Evolutionary conservation across 1,284 basidiomycete genomes (phyloP).

Genomic region (Papiliotrema nemorosa): DNA sequence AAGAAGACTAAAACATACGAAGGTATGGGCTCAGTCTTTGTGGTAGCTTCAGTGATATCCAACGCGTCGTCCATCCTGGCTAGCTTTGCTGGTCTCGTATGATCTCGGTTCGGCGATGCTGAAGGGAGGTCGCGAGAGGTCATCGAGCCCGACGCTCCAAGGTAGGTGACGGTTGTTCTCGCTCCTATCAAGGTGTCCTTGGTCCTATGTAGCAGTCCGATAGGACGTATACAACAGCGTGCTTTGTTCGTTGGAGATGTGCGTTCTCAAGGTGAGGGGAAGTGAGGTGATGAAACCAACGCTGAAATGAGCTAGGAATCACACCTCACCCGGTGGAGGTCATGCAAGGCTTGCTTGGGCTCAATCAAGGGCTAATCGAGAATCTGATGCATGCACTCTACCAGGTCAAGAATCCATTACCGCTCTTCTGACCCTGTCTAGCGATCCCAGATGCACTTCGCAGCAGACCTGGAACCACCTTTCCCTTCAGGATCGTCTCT

Average conservation of each 20-base stretch:
- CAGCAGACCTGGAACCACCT: constrained; percentile 74
- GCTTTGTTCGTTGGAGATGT: too few relatives aligned
- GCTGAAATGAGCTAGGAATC: too few relatives aligned
- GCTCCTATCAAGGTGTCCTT: too few relatives aligned
- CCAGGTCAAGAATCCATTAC: constrained; percentile 6
- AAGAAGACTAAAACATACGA: neutral
- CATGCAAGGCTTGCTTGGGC: too few relatives aligned
- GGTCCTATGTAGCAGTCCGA: too few relatives aligned
- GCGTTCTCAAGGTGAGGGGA: too few relatives aligned
- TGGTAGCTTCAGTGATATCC: constrained; percentile 35
- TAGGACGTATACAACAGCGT: too few relatives aligned
- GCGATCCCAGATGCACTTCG: constrained; percentile 73
- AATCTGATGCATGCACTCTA: neutral
- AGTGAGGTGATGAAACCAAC: too few relatives aligned
- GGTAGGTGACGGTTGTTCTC: neutral
- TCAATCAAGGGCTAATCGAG: too few relatives aligned
- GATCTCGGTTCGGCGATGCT: constrained; percentile 5
- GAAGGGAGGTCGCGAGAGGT: constrained; percentile 1
- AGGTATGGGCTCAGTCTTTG: constrained; percentile 13
- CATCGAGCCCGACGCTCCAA: neutral
- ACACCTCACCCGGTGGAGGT: too few relatives aligned
- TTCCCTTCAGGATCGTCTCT: constrained; percentile 77
- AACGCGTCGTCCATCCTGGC: constrained; percentile 45
- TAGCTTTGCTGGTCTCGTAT: constrained; percentile 32
- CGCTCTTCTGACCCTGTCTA: neutral